These are phyloP conservation scores for Quercus mongolica DNA, from an alignment of 306 rosid genomes.

Conservation along the genomic window DNA sequence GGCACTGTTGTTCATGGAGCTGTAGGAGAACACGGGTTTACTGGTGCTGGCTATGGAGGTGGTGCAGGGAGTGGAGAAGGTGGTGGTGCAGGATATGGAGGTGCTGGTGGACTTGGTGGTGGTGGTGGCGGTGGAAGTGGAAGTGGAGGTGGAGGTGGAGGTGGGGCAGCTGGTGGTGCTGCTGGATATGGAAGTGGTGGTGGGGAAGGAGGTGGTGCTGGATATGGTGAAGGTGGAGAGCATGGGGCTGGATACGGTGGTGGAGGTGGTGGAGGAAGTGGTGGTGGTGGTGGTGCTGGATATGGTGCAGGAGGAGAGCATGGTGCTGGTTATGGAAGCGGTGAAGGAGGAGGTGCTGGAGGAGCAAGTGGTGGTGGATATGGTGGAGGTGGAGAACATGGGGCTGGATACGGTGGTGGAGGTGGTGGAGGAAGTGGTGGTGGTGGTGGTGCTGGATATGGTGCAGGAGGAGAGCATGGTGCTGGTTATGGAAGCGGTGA, in stretches of 20 bases:
- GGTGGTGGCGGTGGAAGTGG: slow-evolving; percentile 37
- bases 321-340: too few species aligned
- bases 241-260: slow-evolving; percentile 18
- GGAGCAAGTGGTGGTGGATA: slow-evolving; percentile 9
- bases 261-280: slow-evolving; percentile 28
- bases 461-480: slow-evolving; percentile 14
- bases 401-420: too few species aligned
- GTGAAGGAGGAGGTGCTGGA: too few species aligned
- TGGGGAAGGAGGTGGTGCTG: slow-evolving; percentile 23
- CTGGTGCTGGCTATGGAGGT: slow-evolving; percentile 14
- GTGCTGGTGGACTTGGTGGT: slow-evolving; percentile 18
- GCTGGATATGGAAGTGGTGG: slow-evolving; percentile 35
- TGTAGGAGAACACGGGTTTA: slow-evolving; percentile 21
- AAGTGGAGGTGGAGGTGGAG: slow-evolving; percentile 32
- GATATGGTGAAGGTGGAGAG: not conserved
- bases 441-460: not conserved
- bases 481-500: slow-evolving; percentile 30
- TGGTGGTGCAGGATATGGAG: slow-evolving; percentile 12
- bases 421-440: too few species aligned
- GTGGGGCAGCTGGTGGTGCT: slow-evolving; percentile 24
- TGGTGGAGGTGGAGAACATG: not conserved
- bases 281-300: slow-evolving; percentile 4
- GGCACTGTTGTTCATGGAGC: slow-evolving; percentile 7
- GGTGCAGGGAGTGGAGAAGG: slow-evolving; percentile 24
- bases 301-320: too few species aligned